These are phyloP conservation scores for Globisporangium alternatum DNA, from an alignment of 352 stramenopile genomes.

Conservation along the genomic window DNA sequence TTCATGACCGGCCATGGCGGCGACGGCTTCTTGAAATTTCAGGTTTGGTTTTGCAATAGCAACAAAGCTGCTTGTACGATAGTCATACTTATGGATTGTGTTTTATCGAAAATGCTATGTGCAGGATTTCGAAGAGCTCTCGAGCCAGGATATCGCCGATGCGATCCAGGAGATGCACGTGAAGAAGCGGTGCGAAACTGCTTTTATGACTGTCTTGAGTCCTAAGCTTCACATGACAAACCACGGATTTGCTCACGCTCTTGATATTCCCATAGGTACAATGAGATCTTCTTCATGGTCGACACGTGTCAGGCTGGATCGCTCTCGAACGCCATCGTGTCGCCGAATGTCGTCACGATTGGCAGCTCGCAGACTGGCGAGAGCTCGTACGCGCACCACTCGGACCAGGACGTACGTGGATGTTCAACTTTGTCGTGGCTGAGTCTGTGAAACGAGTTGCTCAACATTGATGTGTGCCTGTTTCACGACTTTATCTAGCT, in stretches of 20 bases:
- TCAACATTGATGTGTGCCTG: background rate
- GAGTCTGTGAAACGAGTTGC: background rate
- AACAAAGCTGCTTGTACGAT: slow-evolving; percentile 15
- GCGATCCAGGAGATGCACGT: slow-evolving; percentile 94
- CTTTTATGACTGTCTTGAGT: background rate
- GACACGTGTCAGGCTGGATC: slow-evolving; percentile 97
- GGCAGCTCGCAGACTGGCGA: slow-evolving; percentile 90
- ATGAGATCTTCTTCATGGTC: slow-evolving; percentile 96
- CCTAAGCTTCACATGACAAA: background rate
- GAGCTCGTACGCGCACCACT: slow-evolving; percentile 95
- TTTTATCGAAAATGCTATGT: background rate
- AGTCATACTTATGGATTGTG: background rate
- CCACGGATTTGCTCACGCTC: too few relatives aligned
- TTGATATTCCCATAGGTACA: slow-evolving; percentile 58
- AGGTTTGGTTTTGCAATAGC: slow-evolving; percentile 74
- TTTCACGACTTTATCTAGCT: slow-evolving; percentile 34
- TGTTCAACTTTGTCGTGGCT: background rate
- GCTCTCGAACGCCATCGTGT: slow-evolving; percentile 81
- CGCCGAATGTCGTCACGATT: slow-evolving; percentile 91
- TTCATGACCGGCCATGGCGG: slow-evolving; percentile 95
- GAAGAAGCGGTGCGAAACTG: slow-evolving; percentile 67
- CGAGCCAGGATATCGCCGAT: slow-evolving; percentile 91
- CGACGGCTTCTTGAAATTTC: slow-evolving; percentile 98
- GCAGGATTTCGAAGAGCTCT: slow-evolving; percentile 95
- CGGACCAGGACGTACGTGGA: slow-evolving; percentile 57